phyloP scores from a whole-genome alignment of 2,329 filamentous ascomycete genomes.

The Triangularia setosa region DNA sequence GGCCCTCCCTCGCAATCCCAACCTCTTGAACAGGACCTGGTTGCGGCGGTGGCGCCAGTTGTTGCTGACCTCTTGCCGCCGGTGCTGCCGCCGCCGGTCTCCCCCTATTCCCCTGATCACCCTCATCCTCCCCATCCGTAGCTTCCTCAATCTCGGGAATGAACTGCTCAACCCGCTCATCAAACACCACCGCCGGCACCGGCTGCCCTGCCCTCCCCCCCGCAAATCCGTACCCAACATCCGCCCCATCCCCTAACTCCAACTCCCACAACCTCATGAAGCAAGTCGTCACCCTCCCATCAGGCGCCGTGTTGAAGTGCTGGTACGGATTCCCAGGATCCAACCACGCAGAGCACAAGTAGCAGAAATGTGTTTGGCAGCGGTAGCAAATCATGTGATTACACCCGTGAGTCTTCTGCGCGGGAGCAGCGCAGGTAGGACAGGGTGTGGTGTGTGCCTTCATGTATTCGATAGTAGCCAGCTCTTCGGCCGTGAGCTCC shows the following conservation, averaged over 20 bases:
- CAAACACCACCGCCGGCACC: background rate
- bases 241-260: conserved; percentile 69
- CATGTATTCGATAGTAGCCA: conserved; percentile 82
- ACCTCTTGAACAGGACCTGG: conserved; percentile 31
- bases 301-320: conserved; percentile 72
- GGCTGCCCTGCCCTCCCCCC: conserved; percentile 32
- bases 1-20: conserved; percentile 52
- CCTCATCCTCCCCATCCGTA: conserved; percentile 33
- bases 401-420: conserved; percentile 89
- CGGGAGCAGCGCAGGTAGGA: conserved; percentile 78
- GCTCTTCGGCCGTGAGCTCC: conserved; percentile 78
- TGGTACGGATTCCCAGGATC: conserved; percentile 75
- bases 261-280: conserved; percentile 88
- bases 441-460: conserved; percentile 78
- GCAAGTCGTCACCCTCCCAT: conserved; percentile 57
- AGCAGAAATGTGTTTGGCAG: conserved; percentile 92
- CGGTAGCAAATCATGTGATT: conserved; percentile 95
- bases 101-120: background rate
- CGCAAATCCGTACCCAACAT: conserved; percentile 44
- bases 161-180: conserved; percentile 12
- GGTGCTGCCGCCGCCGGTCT: conserved; percentile 16
- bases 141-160: conserved; percentile 33
- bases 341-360: conserved; percentile 87
- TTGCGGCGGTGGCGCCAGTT: conserved; percentile 25
- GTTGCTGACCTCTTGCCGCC: conserved; percentile 25